Evolutionary conservation across 2,329 filamentous ascomycete genomes (phyloP).

Genomic region (Trichoderma guizhouense): DNA sequence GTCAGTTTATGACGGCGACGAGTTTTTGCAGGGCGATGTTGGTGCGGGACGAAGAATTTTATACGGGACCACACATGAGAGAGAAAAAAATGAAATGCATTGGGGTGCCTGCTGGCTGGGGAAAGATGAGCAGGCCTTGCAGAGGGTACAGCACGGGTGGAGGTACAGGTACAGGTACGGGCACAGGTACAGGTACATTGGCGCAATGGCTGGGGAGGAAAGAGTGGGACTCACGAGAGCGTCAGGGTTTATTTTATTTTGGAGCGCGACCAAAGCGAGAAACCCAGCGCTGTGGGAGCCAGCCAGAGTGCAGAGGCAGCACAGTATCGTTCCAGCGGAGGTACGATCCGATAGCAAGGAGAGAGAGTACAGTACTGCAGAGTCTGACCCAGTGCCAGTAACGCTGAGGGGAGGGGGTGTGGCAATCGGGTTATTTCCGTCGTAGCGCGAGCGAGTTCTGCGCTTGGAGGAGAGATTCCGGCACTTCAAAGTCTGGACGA

Average conservation of each 20-base stretch:
- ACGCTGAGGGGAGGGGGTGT: constrained; percentile 21
- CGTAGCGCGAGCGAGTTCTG: constrained; percentile 19
- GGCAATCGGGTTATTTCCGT: constrained; percentile 35
- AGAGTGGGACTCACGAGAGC: constrained; percentile 13
- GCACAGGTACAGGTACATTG: not conserved
- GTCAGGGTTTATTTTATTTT: constrained; percentile 20
- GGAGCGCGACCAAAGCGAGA: not conserved
- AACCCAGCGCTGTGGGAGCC: constrained; percentile 26
- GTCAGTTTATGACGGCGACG: constrained; percentile 18
- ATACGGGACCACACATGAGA: constrained; percentile 24
- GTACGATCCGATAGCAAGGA: constrained; percentile 2
- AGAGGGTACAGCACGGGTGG: not conserved
- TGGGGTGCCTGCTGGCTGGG: constrained; percentile 19
- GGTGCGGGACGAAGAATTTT: constrained; percentile 33
- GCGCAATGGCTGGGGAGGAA: not conserved
- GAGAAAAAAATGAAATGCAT: constrained; percentile 18
- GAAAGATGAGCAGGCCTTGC: constrained; percentile 16
- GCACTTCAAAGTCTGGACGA: not conserved
- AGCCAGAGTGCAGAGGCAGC: not conserved
- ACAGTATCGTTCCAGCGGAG: constrained; percentile 1
- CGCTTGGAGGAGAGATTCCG: not conserved
- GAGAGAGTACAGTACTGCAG: no score
- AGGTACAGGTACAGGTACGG: not conserved
- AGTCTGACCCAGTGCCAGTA: constrained; percentile 6
- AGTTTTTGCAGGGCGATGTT: constrained; percentile 16